Evolutionary conservation across 306 rosid species (phyloP).

Genomic region (Cucurbita maxima): DNA sequence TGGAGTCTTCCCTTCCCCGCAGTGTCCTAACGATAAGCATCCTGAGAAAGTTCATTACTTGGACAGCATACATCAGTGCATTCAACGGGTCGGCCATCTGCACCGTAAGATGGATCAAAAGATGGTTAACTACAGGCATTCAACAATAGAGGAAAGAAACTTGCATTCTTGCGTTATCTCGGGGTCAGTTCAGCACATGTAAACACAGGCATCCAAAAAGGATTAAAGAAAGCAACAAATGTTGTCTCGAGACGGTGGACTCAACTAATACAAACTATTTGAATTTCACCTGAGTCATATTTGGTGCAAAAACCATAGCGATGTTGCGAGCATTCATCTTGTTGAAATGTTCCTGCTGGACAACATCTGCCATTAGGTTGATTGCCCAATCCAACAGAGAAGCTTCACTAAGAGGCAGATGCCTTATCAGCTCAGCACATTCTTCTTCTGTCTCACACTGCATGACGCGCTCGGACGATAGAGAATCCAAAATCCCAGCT

Average conservation of each 20-base stretch:
- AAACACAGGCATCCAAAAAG: not conserved
- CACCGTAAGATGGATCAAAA: conserved; percentile 8
- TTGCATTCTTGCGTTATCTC: not conserved
- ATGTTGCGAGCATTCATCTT: conserved; percentile 82
- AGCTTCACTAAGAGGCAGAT: conserved; percentile 58
- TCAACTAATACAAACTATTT: not conserved
- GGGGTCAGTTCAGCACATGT: not conserved
- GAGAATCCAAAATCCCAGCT: conserved; percentile 49
- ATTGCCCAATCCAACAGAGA: conserved; percentile 81
- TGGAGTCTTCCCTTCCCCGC: conserved; percentile 42
- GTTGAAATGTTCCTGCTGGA: conserved; percentile 53
- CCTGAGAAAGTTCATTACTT: conserved; percentile 84
- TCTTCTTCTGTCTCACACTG: conserved; percentile 68
- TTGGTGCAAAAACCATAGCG: conserved; percentile 95
- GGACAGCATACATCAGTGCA: conserved; percentile 83
- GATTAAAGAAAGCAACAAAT: not conserved
- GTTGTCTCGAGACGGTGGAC: not conserved
- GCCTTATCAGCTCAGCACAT: conserved; percentile 43
- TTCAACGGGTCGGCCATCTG: conserved; percentile 88
- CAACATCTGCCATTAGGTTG: conserved; percentile 93
- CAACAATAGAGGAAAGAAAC: not conserved
- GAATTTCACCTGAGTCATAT: conserved; percentile 72
- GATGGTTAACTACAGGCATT: not conserved
- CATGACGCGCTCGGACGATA: conserved; percentile 64
- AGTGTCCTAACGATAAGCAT: conserved; percentile 46